phyloP scores from a whole-genome alignment of 2,329 filamentous ascomycete species.

The Calonectria montana region DNA sequence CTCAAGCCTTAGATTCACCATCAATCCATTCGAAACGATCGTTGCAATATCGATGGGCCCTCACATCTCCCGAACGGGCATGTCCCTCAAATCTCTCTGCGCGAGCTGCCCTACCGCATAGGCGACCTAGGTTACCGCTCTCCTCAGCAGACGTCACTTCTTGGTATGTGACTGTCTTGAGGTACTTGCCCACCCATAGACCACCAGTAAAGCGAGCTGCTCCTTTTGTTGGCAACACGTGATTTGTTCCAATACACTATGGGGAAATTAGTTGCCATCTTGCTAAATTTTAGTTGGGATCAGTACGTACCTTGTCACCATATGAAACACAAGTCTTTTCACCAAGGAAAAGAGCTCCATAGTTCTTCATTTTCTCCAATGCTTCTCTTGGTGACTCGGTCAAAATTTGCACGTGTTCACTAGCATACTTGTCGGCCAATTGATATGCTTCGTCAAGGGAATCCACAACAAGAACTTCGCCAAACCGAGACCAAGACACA shows the following conservation, averaged over 20 bases:
- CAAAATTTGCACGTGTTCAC: constrained; percentile 22
- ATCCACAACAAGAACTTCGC: constrained; percentile 12
- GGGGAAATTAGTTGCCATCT: background rate
- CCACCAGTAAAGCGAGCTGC: background rate
- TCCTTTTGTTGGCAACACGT: background rate
- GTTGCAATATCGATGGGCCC: background rate
- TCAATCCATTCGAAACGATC: background rate
- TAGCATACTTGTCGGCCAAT: constrained; percentile 12
- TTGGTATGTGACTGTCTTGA: background rate
- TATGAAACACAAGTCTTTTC: constrained; percentile 15
- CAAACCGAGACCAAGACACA: constrained; percentile 2
- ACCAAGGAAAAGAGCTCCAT: constrained; percentile 21
- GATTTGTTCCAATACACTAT: background rate
- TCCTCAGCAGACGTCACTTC: background rate
- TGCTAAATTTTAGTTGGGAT: background rate
- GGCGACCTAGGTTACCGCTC: background rate
- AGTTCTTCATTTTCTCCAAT: constrained; percentile 11
- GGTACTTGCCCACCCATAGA: background rate
- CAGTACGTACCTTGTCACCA: constrained; percentile 13
- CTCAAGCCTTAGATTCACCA: background rate
- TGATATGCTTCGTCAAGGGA: constrained; percentile 9
- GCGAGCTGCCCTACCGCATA: background rate
- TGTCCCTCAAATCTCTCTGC: background rate
- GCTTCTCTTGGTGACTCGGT: constrained; percentile 14
- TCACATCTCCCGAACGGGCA: background rate